phyloP scores from a whole-genome alignment of 2,329 filamentous ascomycete genomes.

The Juglanconis juglandina region DNA sequence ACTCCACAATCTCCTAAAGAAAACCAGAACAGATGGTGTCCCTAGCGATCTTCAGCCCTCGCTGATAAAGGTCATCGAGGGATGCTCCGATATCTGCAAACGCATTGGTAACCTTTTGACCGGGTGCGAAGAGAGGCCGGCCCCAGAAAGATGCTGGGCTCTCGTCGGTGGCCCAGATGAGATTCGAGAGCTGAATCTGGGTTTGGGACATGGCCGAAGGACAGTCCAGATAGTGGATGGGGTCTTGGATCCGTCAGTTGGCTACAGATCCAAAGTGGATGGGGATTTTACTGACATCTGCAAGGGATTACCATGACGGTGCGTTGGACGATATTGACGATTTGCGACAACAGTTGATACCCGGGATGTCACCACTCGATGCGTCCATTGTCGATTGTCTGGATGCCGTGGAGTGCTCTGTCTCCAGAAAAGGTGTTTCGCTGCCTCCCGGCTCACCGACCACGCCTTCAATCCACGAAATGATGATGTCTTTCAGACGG shows the following conservation, averaged over 20 bases:
- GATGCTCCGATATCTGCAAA: constrained; percentile 11
- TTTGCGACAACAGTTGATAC: constrained; percentile 1
- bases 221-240: constrained; percentile 10
- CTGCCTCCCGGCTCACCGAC: background rate
- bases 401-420: constrained; percentile 10
- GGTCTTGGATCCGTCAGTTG: constrained; percentile 12
- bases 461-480: constrained; percentile 7
- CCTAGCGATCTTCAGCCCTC: background rate
- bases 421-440: background rate
- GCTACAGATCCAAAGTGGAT: background rate
- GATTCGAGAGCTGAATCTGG: constrained; percentile 2
- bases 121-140: constrained; percentile 10
- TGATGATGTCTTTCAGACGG: constrained; percentile 9
- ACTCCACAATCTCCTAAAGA: constrained; percentile 6
- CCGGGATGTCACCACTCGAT: background rate
- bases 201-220: constrained; percentile 9
- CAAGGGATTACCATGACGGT: background rate
- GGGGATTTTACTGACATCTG: background rate
- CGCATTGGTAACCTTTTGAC: constrained; percentile 9
- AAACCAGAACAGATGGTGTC: background rate
- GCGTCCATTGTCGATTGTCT: constrained; percentile 9
- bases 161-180: constrained; percentile 10
- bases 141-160: constrained; percentile 12
- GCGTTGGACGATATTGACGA: constrained; percentile 2
- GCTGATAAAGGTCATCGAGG: constrained; percentile 3